Evolutionary conservation across 805 yeast genomes (phyloP).

Genomic region (Candida vaughaniae): DNA sequence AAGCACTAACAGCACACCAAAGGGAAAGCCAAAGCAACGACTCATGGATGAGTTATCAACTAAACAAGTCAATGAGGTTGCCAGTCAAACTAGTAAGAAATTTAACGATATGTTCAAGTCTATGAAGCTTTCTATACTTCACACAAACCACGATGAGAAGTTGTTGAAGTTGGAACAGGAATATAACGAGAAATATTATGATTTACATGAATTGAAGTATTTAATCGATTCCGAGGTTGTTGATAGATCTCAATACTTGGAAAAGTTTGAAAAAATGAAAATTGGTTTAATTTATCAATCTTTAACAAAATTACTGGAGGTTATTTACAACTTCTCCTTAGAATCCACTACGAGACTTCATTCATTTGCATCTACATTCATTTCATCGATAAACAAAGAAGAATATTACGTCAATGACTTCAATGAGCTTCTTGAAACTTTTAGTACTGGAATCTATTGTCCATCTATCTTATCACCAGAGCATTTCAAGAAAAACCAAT

Average conservation of each 20-base stretch:
- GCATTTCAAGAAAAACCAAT: conserved; percentile 19
- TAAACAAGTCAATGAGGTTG: conserved; percentile 21
- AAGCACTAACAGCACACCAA: conserved; percentile 1
- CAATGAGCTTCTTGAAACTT: conserved; percentile 20
- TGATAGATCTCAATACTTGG: conserved; percentile 21
- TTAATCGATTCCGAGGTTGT: conserved; percentile 29
- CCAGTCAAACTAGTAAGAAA: conserved; percentile 25
- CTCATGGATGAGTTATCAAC: conserved; percentile 8
- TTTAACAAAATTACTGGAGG: conserved; percentile 33
- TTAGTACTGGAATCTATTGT: conserved; percentile 39
- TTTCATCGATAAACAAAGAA: conserved; percentile 18
- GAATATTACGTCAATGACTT: conserved; percentile 25
- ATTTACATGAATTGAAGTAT: conserved; percentile 30
- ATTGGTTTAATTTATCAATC: conserved; percentile 33
- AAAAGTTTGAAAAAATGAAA: conserved; percentile 34
- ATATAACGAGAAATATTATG: conserved; percentile 34
- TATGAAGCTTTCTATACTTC: conserved; percentile 29
- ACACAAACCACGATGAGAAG: conserved; percentile 28
- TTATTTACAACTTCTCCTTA: conserved; percentile 27
- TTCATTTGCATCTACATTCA: conserved; percentile 21
- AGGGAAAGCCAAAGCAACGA: conserved; percentile 1
- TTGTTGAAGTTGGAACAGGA: conserved; percentile 26
- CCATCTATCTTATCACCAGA: conserved; percentile 35
- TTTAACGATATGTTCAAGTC: conserved; percentile 33
- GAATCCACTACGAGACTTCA: conserved; percentile 24